Evolutionary conservation across 345 rosid genomes (phyloP).

Genomic region (Hibiscus tridactylites): DNA sequence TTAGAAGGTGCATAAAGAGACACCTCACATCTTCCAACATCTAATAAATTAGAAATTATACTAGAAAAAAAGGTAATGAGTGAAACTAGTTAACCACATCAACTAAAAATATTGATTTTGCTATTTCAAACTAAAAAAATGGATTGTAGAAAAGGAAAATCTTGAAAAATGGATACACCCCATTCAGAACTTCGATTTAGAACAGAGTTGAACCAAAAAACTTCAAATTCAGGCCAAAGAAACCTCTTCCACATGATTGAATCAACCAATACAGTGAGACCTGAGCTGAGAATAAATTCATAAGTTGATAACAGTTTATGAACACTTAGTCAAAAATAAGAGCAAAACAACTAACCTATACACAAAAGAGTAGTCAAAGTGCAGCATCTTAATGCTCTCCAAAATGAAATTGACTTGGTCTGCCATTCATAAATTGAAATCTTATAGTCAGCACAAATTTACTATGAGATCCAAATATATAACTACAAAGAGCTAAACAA

Average conservation of each 20-base stretch:
- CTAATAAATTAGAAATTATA: background rate
- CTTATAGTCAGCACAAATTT: conserved; percentile 22
- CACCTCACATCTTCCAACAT: background rate
- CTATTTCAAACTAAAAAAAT: background rate
- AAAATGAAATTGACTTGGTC: conserved; percentile 67
- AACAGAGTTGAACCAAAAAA: conserved; percentile 94
- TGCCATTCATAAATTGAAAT: conserved; percentile 29
- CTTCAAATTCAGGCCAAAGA: conserved; percentile 94
- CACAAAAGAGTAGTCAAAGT: conserved; percentile 42
- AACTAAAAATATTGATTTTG: background rate
- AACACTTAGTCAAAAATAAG: conserved; percentile 1
- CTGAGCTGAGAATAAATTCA: conserved; percentile 39
- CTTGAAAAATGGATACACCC: conserved; percentile 80
- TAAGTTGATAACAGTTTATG: conserved; percentile 15
- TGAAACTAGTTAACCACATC: background rate
- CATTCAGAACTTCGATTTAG: conserved; percentile 92
- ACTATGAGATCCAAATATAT: background rate
- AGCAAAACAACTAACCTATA: conserved; percentile 46
- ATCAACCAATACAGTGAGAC: conserved; percentile 68
- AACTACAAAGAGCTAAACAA: background rate
- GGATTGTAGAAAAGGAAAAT: background rate
- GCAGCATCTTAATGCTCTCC: conserved; percentile 60
- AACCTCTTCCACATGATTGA: conserved; percentile 86
- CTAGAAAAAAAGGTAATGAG: background rate
- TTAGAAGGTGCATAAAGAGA: background rate